Base-by-base conservation (phyloP, 345 rosid species). In the Zanthoxylum bungeanum region DNA sequence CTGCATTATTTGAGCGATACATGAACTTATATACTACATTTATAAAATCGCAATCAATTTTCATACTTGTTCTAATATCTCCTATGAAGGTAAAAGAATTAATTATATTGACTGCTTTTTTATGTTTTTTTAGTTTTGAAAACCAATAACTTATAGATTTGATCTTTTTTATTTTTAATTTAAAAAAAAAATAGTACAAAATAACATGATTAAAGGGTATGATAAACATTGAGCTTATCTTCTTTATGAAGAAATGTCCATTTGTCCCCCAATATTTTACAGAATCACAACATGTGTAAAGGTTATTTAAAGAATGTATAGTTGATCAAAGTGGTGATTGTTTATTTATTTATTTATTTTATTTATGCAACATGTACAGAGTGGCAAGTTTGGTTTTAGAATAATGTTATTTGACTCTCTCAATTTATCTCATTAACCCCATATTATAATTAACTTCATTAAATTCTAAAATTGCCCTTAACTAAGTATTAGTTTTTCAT, bases 171-270 rank as follows among this genome's bases (percentile, higher is more conserved):
- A n/a, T 44, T 28, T 7, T n/a, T n/a, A n/a, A n/a, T n/a, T n/a
- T n/a, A n/a, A n/a, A n/a, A 30, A 44, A 14, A 56, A 66, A 69
- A 60, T 49, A 57, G 64, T 62, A 75, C 68, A 62, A 79, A 79
- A 7, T 5, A 64, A 28, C 56, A 75, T 72, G 79, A 75, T 72
- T 72, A 68, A 63, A 62, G 34, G 30, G 69, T 25, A 28, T 47
- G 60, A 65, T 22, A 31, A 52, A 42, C 72, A 62, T 24, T 19
- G 56, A 67, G 58, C 62, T 27, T 64, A 69, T 37, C 78, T 76
- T 80, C 70, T 44, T 64, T 64, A 21, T 9, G 22, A 73, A 76
- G 73, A 11, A 62, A 51, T 71, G 21, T 14, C 46, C 31, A 9
- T 64, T 63, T 62, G 64, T 66, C 68, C 11, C n/a, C 63, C 33